phyloP scores from a whole-genome alignment of 2,329 filamentous ascomycete species.

The Nothophaeocryptopus gaeumannii region DNA sequence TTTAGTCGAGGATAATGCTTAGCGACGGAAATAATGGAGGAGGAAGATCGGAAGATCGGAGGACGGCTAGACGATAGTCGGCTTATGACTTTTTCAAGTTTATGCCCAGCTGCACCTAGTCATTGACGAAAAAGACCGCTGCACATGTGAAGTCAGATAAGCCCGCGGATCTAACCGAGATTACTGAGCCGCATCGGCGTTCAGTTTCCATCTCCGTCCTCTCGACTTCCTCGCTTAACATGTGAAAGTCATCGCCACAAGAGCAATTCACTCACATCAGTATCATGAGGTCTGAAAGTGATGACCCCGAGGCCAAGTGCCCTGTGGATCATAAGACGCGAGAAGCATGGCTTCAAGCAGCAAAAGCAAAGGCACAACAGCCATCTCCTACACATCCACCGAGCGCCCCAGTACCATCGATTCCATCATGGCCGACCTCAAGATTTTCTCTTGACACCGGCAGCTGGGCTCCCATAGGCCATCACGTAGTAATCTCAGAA shows the following conservation, averaged over 20 bases:
- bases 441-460: slow-evolving; percentile 35
- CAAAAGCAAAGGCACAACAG: slow-evolving; percentile 44
- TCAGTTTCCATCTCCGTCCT: neutral
- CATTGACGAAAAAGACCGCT: no score
- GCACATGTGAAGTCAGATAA: no score
- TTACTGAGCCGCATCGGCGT: neutral
- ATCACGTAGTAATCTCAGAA: neutral
- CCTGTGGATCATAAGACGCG: slow-evolving; percentile 90
- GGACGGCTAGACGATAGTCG: no score
- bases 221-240: neutral
- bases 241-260: neutral
- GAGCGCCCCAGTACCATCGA: slow-evolving; percentile 19
- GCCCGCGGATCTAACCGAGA: no score
- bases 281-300: slow-evolving; percentile 30
- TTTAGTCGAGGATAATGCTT: no score
- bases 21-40: no score
- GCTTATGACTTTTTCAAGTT: no score
- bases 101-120: no score
- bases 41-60: no score
- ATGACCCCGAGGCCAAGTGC: slow-evolving; percentile 55
- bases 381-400: slow-evolving; percentile 9
- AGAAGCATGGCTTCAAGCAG: slow-evolving; percentile 78
- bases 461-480: slow-evolving; percentile 30
- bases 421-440: slow-evolving; percentile 17
- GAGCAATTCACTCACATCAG: neutral